phyloP scores from a whole-genome alignment of 1,284 basidiomycete species.

The Coniferiporia weirii region DNA sequence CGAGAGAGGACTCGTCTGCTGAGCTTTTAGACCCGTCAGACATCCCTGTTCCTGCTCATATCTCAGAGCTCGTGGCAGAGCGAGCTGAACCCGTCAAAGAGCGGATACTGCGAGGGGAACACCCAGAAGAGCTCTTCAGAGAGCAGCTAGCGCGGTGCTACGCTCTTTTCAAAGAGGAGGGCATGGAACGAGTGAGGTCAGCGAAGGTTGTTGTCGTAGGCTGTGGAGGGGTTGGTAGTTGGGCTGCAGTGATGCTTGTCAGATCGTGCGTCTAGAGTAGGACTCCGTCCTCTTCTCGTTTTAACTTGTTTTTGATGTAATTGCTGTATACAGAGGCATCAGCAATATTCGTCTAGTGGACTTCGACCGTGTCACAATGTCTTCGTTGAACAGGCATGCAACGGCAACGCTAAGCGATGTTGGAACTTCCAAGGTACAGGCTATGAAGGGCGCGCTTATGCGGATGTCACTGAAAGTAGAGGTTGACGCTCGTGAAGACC shows the following conservation, averaged over 20 bases:
- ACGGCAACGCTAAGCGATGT: slow-evolving; percentile 90
- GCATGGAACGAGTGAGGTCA: slow-evolving; percentile 75
- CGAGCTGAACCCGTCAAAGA: slow-evolving; percentile 5
- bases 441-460: slow-evolving; percentile 70
- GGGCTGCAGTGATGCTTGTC: slow-evolving; percentile 92
- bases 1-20: slow-evolving; percentile 11
- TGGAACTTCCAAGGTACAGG: slow-evolving; percentile 89
- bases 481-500: slow-evolving; percentile 76
- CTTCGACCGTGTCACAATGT: slow-evolving; percentile 92
- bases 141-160: slow-evolving; percentile 94
- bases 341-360: slow-evolving; percentile 72
- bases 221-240: slow-evolving; percentile 94
- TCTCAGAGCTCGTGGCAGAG: slow-evolving; percentile 10
- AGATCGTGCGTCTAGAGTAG: slow-evolving; percentile 58
- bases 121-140: slow-evolving; percentile 50
- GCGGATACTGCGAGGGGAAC: slow-evolving; percentile 6
- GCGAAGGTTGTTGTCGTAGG: slow-evolving; percentile 87
- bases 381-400: slow-evolving; percentile 91
- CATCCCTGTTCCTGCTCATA: slow-evolving; percentile 6
- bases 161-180: slow-evolving; percentile 89
- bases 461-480: slow-evolving; percentile 69
- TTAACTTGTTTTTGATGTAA: neutral
- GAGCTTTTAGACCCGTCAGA: slow-evolving; percentile 8
- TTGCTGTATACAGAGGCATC: slow-evolving; percentile 49
- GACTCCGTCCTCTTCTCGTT: slow-evolving; percentile 1